A percentile compares a stretch with the other conserved stretches of the same genome.
These are phyloP conservation scores for Huntiella omanensis DNA, from an alignment of 2,329 filamentous ascomycete species.

Conservation along the genomic window DNA sequence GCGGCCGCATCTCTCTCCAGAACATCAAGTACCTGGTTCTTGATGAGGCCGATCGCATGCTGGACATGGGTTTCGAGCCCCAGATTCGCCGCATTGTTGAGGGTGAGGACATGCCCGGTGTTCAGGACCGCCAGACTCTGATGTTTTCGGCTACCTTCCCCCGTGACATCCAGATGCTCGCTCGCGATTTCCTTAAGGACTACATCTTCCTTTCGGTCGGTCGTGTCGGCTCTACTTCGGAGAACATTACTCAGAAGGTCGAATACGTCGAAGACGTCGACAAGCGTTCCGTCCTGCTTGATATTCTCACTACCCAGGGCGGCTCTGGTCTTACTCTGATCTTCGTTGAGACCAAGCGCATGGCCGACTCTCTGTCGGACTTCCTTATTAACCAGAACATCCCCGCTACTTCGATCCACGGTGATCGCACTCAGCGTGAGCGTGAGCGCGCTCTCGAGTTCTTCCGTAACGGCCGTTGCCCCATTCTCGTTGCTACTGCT, in stretches of 20 bases:
- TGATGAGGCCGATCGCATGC: conserved; percentile 98
- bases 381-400: conserved; percentile 98
- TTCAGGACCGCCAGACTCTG: conserved; percentile 78
- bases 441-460: conserved; percentile 95
- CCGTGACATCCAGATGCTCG: conserved; percentile 97
- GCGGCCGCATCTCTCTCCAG: conserved; percentile 87
- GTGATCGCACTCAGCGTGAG: conserved; percentile 95
- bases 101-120: conserved; percentile 88
- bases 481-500: conserved; percentile 89
- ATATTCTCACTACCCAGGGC: conserved; percentile 85
- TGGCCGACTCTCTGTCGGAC: conserved; percentile 94
- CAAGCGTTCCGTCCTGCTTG: conserved; percentile 93
- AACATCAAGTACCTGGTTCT: conserved; percentile 99
- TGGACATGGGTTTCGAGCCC: conserved; percentile 99
- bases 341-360: conserved; percentile 98
- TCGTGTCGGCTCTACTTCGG: conserved; percentile 96
- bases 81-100: conserved; percentile 98
- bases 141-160: conserved; percentile 99
- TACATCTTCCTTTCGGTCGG: conserved; percentile 98
- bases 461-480: conserved; percentile 90
- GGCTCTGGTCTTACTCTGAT: conserved; percentile 79
- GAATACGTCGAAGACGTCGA: conserved; percentile 94
- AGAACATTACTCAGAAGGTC: conserved; percentile 98
- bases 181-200: conserved; percentile 95
- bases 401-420: conserved; percentile 95